Conservation (phyloP, 2,329 filamentous ascomycete genomes). For the Penicillium decumbens region DNA sequence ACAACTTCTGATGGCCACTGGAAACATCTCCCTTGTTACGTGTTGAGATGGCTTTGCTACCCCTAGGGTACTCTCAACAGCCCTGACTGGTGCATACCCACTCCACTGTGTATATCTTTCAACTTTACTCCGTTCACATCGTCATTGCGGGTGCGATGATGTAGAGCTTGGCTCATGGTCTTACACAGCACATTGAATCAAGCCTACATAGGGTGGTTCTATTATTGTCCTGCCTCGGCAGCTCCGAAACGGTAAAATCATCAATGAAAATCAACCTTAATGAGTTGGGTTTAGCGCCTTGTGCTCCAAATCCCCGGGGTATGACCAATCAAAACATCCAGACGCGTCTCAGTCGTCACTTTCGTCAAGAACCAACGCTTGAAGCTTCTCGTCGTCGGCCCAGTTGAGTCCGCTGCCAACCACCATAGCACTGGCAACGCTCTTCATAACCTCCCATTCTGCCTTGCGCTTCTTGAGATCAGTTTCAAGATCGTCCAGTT, state of each 20-base stretch:
- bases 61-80: not conserved
- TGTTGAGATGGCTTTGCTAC: not conserved
- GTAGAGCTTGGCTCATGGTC: slow-evolving; percentile 17
- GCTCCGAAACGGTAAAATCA: not conserved
- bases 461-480: slow-evolving; percentile 60
- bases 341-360: slow-evolving; percentile 48
- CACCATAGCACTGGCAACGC: slow-evolving; percentile 70
- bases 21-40: not conserved
- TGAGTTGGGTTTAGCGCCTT: not conserved
- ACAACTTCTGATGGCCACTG: not conserved
- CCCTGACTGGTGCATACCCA: not conserved
- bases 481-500: slow-evolving; percentile 56
- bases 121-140: slow-evolving; percentile 1
- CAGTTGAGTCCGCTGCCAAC: slow-evolving; percentile 80
- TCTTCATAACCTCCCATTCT: slow-evolving; percentile 71
- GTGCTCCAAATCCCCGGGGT: not conserved
- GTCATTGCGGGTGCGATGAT: slow-evolving; percentile 17
- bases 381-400: slow-evolving; percentile 64
- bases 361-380: slow-evolving; percentile 65
- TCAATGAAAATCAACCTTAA: not conserved
- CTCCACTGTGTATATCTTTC: not conserved
- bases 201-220: not conserved
- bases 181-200: slow-evolving; percentile 9
- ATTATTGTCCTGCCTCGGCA: slow-evolving; percentile 2
- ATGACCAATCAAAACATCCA: slow-evolving; percentile 1